Evolutionary conservation across 352 stramenopile species (phyloP).

Genomic region (Phytophthora capsici): DNA sequence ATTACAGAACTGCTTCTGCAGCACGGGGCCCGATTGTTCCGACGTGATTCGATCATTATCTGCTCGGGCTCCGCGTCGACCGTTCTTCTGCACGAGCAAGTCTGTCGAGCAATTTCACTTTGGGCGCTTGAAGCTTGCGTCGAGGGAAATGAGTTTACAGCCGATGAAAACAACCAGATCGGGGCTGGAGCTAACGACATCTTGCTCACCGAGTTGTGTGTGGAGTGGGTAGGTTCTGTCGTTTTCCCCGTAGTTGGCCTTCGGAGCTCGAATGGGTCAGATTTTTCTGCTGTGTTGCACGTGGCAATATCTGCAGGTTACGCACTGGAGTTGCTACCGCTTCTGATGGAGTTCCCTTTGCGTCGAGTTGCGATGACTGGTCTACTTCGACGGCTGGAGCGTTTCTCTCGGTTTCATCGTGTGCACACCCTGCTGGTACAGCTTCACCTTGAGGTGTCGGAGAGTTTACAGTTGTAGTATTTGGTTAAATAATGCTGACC

Average conservation of each 20-base stretch:
- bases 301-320: background rate
- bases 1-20: slow-evolving; percentile 22
- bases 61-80: no score
- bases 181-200: background rate
- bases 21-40: slow-evolving; percentile 22
- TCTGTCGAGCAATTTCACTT: slow-evolving; percentile 14
- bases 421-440: background rate
- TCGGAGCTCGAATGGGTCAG: background rate
- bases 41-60: background rate
- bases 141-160: background rate
- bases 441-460: background rate
- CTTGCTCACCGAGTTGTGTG: slow-evolving; percentile 28
- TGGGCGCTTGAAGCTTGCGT: slow-evolving; percentile 18
- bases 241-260: background rate
- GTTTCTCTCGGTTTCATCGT: background rate
- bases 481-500: no score
- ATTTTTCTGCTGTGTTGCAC: background rate
- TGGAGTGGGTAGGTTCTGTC: slow-evolving; percentile 11
- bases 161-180: background rate
- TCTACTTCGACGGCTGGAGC: background rate
- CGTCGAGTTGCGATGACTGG: background rate
- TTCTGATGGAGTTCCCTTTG: background rate
- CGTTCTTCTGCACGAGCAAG: slow-evolving; percentile 14
- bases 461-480: background rate
- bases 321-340: background rate